Conservation (phyloP, 139 green algal genomes). For the Ettlia oleoabundans region DNA sequence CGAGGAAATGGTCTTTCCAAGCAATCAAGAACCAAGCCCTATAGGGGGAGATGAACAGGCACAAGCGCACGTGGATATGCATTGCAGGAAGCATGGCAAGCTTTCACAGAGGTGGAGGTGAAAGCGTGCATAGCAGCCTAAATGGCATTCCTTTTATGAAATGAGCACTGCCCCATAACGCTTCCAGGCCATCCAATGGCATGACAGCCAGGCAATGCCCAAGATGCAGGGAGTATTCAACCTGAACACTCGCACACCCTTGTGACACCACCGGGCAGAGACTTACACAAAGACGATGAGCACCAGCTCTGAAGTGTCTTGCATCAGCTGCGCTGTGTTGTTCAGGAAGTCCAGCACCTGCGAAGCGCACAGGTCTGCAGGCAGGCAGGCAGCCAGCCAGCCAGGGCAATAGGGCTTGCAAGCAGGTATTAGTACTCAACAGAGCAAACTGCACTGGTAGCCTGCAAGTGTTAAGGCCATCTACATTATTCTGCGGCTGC, state of each 20-base stretch:
- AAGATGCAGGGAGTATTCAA: neutral
- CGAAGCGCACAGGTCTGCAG: constrained; percentile 8
- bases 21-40: constrained; percentile 27
- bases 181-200: neutral
- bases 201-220: neutral
- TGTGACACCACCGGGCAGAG: neutral
- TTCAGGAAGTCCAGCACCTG: constrained; percentile 13
- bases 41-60: no score
- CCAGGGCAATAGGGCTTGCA: no score
- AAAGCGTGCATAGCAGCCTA: neutral
- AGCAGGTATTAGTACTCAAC: no score
- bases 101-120: neutral
- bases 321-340: neutral
- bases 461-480: no score
- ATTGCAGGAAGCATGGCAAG: neutral
- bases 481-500: no score
- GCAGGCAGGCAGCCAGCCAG: neutral
- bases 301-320: constrained; percentile 38
- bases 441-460: no score
- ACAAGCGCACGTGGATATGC: neutral
- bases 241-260: neutral
- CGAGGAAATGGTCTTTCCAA: constrained; percentile 19
- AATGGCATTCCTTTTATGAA: no score
- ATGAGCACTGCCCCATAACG: no score
- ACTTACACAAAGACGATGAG: constrained; percentile 41